Base-by-base conservation (phyloP, 139 green algal species). In the Picochlorum sp. region DNA sequence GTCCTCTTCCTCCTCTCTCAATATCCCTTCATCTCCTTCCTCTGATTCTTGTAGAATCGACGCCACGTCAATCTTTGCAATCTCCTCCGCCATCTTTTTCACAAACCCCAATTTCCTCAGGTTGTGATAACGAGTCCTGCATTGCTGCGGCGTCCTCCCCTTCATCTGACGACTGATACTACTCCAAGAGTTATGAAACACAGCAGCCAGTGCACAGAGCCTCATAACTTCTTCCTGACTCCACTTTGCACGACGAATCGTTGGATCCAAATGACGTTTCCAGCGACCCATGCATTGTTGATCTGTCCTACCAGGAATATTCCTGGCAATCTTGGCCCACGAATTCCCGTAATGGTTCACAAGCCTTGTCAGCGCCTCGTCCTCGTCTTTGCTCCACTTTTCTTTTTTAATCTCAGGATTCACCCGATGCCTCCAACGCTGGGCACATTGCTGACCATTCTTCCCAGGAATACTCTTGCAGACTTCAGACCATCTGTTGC, bases 221-320 rank as follows among this genome's bases (percentile, higher is more conserved):
- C 40, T 41, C 1, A 60, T 63, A 50, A 91, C 85, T 53, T 94
- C 85, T 20, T 74, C 59, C 5, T 68, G 36, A 1, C 20, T 47
- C 79, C 82, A 92, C n/a, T 45, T 57, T 7, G 74, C 75, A 59
- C 61, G 33, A 16, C 51, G 57, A 36, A 95, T 88, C 37, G 57
- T 64, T 1, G 87, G 87, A 68, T 95, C 87, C 33, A 95, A 69
- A 65, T 91, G 86, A 2, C 83, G 68, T 26, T 79, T 68, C 83
- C 83, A 93, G 26, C 85, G 70, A 14, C 85, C 87, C 85, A 95
- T 91, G 73, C 87, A 93, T 72, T 95, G 87, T 77, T 95, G 87
- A 63, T 95, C 85, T 31, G 85, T 90, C 32, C 82, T 71, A 0
- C 82, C 81, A n/a, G 68, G 57, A 35, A 83, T 61, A 29, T 29